phyloP scores from a whole-genome alignment of 225 moss, liverwort and hornwort genomes.

The Physcomitrellopsis africana region DNA sequence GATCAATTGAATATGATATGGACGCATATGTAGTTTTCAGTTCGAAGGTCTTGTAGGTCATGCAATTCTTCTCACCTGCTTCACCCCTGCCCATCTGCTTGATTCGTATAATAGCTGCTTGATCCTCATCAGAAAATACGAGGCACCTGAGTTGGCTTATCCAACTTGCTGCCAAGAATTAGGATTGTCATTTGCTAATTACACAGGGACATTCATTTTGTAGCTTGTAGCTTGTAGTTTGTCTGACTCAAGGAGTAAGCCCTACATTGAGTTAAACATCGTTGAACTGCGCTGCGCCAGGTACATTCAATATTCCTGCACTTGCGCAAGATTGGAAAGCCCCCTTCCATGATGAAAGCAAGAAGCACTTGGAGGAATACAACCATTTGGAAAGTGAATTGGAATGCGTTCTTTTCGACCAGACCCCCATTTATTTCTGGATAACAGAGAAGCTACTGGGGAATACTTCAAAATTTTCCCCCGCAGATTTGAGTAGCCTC shows the following conservation, averaged over 20 bases:
- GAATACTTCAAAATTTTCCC: slow-evolving; percentile 67
- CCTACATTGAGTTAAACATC: slow-evolving; percentile 5
- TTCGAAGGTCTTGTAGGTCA: slow-evolving; percentile 77
- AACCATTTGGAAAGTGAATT: slow-evolving; percentile 76
- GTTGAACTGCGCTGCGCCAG: slow-evolving; percentile 38
- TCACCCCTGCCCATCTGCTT: slow-evolving; percentile 69
- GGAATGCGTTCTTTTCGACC: slow-evolving; percentile 72
- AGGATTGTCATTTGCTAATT: neutral
- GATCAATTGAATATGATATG: slow-evolving; percentile 80
- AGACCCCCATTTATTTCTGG: slow-evolving; percentile 59
- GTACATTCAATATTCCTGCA: slow-evolving; percentile 90
- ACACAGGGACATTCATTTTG: neutral
- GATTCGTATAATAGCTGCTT: slow-evolving; percentile 79
- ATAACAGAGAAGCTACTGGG: slow-evolving; percentile 71
- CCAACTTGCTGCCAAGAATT: neutral
- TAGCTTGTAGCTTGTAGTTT: neutral
- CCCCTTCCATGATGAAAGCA: slow-evolving; percentile 42
- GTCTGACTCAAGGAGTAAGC: neutral
- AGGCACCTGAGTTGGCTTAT: slow-evolving; percentile 47
- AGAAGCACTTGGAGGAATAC: slow-evolving; percentile 38
- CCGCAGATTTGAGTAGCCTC: slow-evolving; percentile 77
- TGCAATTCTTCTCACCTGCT: slow-evolving; percentile 84
- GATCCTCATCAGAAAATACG: slow-evolving; percentile 83
- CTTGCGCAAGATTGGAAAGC: slow-evolving; percentile 66
- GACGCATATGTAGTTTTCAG: slow-evolving; percentile 54